Evolutionary conservation across 164 flowering plant genomes (phyloP).

Genomic region (Dillenia turbinata): DNA sequence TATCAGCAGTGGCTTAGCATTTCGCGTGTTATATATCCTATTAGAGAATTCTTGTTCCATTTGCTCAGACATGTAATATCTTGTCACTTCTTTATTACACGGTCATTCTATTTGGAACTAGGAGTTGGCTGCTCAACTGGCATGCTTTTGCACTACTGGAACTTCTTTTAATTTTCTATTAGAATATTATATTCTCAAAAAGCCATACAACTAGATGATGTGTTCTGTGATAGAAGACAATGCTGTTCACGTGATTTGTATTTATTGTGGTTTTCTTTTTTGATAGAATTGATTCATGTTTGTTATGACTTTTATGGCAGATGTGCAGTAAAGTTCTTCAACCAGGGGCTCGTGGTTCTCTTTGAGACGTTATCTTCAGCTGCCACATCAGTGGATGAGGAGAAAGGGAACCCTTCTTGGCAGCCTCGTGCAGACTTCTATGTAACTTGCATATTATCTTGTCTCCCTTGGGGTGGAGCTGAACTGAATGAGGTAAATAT

Average conservation of each 20-base stretch:
- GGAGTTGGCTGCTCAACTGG: too few species aligned
- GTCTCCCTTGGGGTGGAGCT: conserved; percentile 98
- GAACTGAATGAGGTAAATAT: conserved; percentile 77
- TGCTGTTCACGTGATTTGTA: background rate
- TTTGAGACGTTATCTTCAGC: conserved; percentile 92
- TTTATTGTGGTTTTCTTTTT: background rate
- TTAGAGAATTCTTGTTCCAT: too few species aligned
- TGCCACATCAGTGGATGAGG: conserved; percentile 94
- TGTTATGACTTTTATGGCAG: conserved; percentile 29
- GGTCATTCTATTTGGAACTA: too few species aligned
- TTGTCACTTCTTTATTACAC: too few species aligned
- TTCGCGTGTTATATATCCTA: too few species aligned
- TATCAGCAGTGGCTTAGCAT: too few species aligned
- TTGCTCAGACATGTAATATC: too few species aligned
- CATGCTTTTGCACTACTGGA: too few species aligned
- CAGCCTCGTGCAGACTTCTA: conserved; percentile 96
- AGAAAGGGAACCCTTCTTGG: conserved; percentile 97
- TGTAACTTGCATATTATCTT: conserved; percentile 75
- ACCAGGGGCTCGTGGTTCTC: conserved; percentile 65
- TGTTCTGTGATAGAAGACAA: too few species aligned
- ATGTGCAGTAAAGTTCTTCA: conserved; percentile 92
- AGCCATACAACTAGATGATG: too few species aligned
- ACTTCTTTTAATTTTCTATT: too few species aligned
- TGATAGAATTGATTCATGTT: background rate
- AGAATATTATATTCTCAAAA: too few species aligned